A percentile compares a stretch with the other conserved stretches of the same genome.
Conservation (phyloP, 192 early-diverging fungal species). For the Coemansia sp. region DNA sequence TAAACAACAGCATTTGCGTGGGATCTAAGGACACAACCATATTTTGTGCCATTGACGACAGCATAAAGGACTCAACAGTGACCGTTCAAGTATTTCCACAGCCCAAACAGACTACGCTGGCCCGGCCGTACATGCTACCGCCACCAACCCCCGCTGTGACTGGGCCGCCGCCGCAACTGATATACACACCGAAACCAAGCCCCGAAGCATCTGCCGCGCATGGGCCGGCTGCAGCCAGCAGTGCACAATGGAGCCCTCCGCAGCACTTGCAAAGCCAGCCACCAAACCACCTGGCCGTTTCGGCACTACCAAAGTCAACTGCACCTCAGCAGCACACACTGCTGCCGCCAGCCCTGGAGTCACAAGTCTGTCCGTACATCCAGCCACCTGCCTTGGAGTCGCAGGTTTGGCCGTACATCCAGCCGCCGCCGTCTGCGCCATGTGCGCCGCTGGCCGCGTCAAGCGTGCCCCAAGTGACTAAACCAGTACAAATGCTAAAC, state of each 20-base stretch:
- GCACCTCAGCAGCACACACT: neutral
- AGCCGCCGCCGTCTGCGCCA: neutral
- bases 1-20: constrained; percentile 29
- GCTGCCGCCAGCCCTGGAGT: constrained; percentile 8
- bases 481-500: constrained; percentile 3
- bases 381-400: constrained; percentile 3
- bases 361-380: constrained; percentile 1
- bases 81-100: constrained; percentile 14
- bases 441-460: neutral
- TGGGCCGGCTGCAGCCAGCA: neutral
- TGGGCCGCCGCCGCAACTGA: constrained; percentile 1
- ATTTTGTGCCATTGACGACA: constrained; percentile 29
- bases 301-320: constrained; percentile 4
- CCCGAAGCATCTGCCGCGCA: neutral
- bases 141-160: constrained; percentile 2
- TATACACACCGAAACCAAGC: neutral
- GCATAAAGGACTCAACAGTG: neutral
- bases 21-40: constrained; percentile 46
- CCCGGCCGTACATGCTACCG: neutral
- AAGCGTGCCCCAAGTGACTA: neutral
- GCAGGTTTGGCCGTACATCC: neutral
- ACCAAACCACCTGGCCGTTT: neutral
- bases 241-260: neutral
- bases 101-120: neutral
- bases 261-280: constrained; percentile 8